phyloP scores from a whole-genome alignment of 2,329 filamentous ascomycete species.

The Fusarium piperis region DNA sequence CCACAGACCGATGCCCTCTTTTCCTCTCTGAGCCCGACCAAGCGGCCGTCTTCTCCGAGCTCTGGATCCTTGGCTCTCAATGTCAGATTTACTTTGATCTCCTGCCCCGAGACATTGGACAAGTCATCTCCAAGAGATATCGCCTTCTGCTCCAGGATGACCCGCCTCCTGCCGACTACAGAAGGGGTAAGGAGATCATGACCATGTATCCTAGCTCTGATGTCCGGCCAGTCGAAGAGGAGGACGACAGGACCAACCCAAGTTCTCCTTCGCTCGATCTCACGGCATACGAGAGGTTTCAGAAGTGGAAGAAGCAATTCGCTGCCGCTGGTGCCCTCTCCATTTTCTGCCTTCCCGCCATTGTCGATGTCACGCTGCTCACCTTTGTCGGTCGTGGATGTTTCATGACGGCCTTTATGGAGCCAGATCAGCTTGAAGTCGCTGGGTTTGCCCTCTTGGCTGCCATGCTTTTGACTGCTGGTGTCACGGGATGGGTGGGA shows the following conservation, averaged over 20 bases:
- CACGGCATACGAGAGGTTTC: slow-evolving; percentile 13
- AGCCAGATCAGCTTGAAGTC: slow-evolving; percentile 11
- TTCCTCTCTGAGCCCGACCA: slow-evolving; percentile 32
- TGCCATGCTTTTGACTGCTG: slow-evolving; percentile 25
- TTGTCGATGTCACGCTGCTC: slow-evolving; percentile 26
- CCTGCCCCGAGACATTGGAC: slow-evolving; percentile 24
- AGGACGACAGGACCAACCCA: neutral
- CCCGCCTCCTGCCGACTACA: slow-evolving; percentile 22
- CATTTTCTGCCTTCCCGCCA: slow-evolving; percentile 30
- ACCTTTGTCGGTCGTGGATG: slow-evolving; percentile 28
- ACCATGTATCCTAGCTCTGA: slow-evolving; percentile 33
- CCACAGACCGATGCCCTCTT: slow-evolving; percentile 30
- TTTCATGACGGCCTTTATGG: slow-evolving; percentile 34
- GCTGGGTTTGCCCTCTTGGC: slow-evolving; percentile 28
- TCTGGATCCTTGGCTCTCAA: slow-evolving; percentile 32
- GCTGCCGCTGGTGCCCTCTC: slow-evolving; percentile 29
- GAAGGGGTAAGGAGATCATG: slow-evolving; percentile 31
- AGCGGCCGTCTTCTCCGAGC: slow-evolving; percentile 33
- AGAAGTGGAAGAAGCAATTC: slow-evolving; percentile 29
- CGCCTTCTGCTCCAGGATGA: slow-evolving; percentile 8
- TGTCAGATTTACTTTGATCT: slow-evolving; percentile 34
- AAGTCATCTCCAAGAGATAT: slow-evolving; percentile 20
- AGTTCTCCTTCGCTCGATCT: neutral
- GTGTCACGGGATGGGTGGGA: slow-evolving; percentile 32
- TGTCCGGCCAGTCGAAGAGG: neutral